Percentiles rank a stretch among this genome's conserved stretches.
Conservation (phyloP, 768 basidiomycete genomes). For the Rhizopogon roseolus region DNA sequence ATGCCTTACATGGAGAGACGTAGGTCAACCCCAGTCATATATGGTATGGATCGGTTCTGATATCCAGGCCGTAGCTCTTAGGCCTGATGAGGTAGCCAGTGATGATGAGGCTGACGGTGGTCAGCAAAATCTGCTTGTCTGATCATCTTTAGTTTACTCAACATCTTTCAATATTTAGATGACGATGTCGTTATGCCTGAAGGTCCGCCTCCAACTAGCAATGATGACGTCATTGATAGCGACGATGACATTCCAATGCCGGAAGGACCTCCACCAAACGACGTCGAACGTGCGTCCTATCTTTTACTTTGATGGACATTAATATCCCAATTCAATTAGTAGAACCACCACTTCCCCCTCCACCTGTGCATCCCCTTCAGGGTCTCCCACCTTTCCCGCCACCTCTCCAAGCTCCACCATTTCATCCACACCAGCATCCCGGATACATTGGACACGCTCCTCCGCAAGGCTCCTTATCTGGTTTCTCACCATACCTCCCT, state of each 20-base stretch:
- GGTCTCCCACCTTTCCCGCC: slow-evolving; percentile 14
- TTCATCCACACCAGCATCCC: slow-evolving; percentile 14
- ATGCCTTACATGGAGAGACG: slow-evolving; percentile 93
- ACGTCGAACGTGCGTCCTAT: slow-evolving; percentile 12
- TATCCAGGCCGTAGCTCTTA: slow-evolving; percentile 39
- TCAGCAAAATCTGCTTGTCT: slow-evolving; percentile 4
- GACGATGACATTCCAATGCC: slow-evolving; percentile 92
- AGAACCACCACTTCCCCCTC: slow-evolving; percentile 6
- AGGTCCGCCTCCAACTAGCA: slow-evolving; percentile 49
- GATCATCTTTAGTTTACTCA: neutral
- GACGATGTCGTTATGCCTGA: slow-evolving; percentile 66
- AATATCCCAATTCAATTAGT: slow-evolving; percentile 4
- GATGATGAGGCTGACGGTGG: slow-evolving; percentile 55
- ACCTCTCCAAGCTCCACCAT: slow-evolving; percentile 10
- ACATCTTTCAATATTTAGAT: slow-evolving; percentile 26
- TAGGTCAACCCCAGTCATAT: slow-evolving; percentile 35
- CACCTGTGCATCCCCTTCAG: slow-evolving; percentile 5
- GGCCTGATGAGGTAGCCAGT: slow-evolving; percentile 58
- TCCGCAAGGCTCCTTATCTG: slow-evolving; percentile 9
- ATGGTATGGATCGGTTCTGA: neutral
- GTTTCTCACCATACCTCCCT: slow-evolving; percentile 22
- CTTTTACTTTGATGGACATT: neutral
- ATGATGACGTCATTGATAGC: slow-evolving; percentile 41
- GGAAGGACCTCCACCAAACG: slow-evolving; percentile 64
- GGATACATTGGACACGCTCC: slow-evolving; percentile 6